phyloP scores from a whole-genome alignment of 208 protist genomes.

The Endotrypanum monterogeii region DNA sequence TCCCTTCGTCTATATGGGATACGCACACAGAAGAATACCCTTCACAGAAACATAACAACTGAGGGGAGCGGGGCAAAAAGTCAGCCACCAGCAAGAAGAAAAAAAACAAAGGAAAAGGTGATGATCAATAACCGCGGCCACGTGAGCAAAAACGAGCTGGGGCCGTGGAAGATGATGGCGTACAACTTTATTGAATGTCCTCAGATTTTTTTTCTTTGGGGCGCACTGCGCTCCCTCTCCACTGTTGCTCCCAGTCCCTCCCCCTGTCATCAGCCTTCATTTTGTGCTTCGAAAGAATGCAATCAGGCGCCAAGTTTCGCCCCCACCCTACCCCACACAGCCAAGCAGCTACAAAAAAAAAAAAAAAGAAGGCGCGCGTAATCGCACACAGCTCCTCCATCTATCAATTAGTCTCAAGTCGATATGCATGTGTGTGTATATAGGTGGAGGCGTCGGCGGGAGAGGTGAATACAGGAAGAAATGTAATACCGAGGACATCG shows the following conservation, averaged over 20 bases:
- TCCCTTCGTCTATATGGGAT: background rate
- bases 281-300: background rate
- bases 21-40: background rate
- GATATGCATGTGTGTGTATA: background rate
- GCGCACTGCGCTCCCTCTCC: background rate
- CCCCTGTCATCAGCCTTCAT: background rate
- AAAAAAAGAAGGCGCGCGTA: conserved; percentile 1
- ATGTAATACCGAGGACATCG: too few relatives aligned
- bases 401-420: background rate
- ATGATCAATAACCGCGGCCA: background rate
- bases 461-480: background rate
- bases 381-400: background rate
- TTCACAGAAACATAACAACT: background rate
- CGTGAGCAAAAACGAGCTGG: background rate
- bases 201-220: background rate
- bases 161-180: too few relatives aligned
- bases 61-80: background rate
- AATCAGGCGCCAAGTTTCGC: too few relatives aligned
- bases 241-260: background rate
- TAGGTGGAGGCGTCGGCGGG: background rate
- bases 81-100: background rate
- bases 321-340: too few relatives aligned
- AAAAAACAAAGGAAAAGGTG: background rate
- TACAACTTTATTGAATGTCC: background rate
- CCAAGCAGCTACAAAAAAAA: background rate